Conservation (phyloP, 768 basidiomycete genomes). For the Lentinus brumalis region DNA sequence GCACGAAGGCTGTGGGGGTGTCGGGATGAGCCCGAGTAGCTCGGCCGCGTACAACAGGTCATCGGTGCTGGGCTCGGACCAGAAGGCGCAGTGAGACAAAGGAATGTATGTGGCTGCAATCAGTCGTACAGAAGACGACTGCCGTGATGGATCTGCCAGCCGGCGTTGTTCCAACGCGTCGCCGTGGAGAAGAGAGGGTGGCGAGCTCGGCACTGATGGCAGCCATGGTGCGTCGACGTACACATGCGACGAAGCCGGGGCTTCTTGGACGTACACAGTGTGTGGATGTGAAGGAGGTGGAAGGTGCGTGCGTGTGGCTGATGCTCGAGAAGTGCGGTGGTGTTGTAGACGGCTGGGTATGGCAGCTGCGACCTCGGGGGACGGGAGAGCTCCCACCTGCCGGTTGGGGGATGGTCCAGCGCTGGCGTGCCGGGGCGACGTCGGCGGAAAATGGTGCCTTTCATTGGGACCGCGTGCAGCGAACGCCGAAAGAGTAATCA, state of each 20-base stretch:
- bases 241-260: constrained; percentile 15
- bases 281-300: constrained; percentile 8
- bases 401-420: constrained; percentile 17
- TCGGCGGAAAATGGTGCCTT: constrained; percentile 29
- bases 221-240: constrained; percentile 17
- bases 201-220: constrained; percentile 15
- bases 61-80: no score
- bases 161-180: constrained; percentile 10
- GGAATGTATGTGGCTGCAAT: neutral
- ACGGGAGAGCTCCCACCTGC: constrained; percentile 11
- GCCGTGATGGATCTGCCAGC: neutral
- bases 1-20: constrained; percentile 10
- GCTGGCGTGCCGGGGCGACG: constrained; percentile 24
- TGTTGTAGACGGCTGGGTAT: neutral
- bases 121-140: neutral
- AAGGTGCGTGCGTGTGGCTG: neutral
- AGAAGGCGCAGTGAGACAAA: neutral
- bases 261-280: constrained; percentile 17
- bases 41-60: no score
- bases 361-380: constrained; percentile 2
- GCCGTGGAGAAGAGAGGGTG: neutral
- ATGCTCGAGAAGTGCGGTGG: neutral
- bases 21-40: neutral
- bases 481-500: constrained; percentile 11
- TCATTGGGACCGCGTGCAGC: constrained; percentile 24